Base-by-base conservation (phyloP, 2,329 filamentous ascomycete species). In the Pseudogymnoascus sp. region DNA sequence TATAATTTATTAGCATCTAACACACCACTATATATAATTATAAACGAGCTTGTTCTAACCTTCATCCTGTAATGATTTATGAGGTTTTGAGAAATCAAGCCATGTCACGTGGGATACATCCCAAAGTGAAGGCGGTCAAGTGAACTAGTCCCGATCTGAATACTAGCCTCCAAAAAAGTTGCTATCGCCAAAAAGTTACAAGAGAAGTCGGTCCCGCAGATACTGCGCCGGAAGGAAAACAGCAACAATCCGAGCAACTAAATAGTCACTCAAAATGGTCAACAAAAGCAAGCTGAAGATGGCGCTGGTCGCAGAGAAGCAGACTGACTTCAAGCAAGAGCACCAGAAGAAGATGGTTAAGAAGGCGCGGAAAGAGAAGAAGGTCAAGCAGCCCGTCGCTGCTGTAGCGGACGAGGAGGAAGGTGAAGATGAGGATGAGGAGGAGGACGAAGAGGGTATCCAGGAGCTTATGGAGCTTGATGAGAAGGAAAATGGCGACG, bases 271-370 rank as follows among this genome's bases (percentile, higher is more conserved):
- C 45, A 69, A 61, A 38, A 72, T 72, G 70, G 67, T 69, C 58
- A 70, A 63, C 26, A 74, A 74, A 68, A 67, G 71, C 61, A 80
- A 78, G 65, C 72, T 83, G 59, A 80, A 78, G 70, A 71, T 78
- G 69, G 81, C 81, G 8, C 72, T 84, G 13, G 76, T 75, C 52
- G 78, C 78, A 38, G 78, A 84, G 57, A 82, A 83, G 69, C 77
- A 79, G 45, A 70, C 72, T 12, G 80, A 83, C 62, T 79, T 78
- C 55, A 73, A 77, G 64, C 80, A 81, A 63, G 66, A 70, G 60
- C 63, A 71, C 57, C 67, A 71, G 58, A 72, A 73, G 63, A 72
- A 73, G 60, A 67, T 67, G 59, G 65, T 68, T 13, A 74, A 71
- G 62, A 63, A 63, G 41, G 67, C 70, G 66, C 65, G 77, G 39